Evolutionary conservation across 306 rosid genomes (phyloP).

Genomic region (Alnus rubra): DNA sequence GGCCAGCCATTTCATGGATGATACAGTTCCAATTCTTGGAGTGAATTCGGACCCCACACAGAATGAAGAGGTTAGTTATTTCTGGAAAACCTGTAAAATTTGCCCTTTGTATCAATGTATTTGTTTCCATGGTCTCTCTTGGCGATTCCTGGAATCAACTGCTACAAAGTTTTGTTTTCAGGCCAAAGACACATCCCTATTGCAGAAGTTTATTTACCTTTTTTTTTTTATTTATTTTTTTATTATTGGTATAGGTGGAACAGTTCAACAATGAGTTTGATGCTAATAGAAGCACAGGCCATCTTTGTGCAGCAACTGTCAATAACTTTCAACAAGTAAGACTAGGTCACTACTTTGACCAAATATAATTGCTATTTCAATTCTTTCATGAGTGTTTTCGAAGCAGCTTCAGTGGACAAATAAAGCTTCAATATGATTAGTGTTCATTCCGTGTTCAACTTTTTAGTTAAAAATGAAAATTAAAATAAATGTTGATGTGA

Average conservation of each 20-base stretch:
- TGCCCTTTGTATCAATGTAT: constrained; percentile 14
- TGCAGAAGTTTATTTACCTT: constrained; percentile 16
- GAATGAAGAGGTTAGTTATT: constrained; percentile 63
- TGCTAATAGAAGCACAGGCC: constrained; percentile 87
- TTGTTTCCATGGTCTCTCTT: constrained; percentile 18
- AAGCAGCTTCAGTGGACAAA: neutral
- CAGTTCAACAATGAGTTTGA: constrained; percentile 59
- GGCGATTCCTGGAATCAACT: constrained; percentile 10
- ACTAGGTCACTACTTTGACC: constrained; percentile 15
- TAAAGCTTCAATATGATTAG: constrained; percentile 7
- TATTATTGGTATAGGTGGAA: constrained; percentile 52
- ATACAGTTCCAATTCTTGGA: constrained; percentile 79
- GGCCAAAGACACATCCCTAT: constrained; percentile 9
- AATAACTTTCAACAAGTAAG: constrained; percentile 81
- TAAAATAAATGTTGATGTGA: neutral
- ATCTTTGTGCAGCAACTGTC: constrained; percentile 75
- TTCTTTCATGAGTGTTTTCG: neutral
- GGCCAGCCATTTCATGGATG: constrained; percentile 83
- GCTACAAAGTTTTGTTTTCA: neutral
- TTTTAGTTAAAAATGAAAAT: neutral
- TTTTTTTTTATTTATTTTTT: constrained; percentile 28
- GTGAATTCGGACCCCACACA: constrained; percentile 92
- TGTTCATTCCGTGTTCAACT: neutral
- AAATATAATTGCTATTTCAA: constrained; percentile 11
- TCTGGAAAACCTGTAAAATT: constrained; percentile 4